A percentile compares a stretch with the other conserved stretches of the same genome.
phyloP scores from a whole-genome alignment of 805 yeast genomes.

The Yamadazyma nakazawae region DNA sequence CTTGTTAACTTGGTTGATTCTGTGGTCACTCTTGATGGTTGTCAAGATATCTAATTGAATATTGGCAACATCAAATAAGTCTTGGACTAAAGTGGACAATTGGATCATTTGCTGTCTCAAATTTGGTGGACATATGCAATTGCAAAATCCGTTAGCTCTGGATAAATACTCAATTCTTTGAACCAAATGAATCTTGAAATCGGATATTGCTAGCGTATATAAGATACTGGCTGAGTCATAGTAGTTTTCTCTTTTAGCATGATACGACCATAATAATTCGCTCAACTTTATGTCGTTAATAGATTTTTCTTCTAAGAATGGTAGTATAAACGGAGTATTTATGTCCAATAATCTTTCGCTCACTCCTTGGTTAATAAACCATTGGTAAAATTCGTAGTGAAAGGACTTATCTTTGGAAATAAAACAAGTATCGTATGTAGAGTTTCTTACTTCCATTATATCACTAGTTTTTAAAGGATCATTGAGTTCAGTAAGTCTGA shows the following conservation, averaged over 20 bases:
- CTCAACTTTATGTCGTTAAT: slow-evolving; percentile 67
- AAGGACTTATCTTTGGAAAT: slow-evolving; percentile 76
- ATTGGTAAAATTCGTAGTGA: slow-evolving; percentile 88
- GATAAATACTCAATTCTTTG: slow-evolving; percentile 85
- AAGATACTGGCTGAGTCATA: slow-evolving; percentile 79
- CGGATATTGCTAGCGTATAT: slow-evolving; percentile 69
- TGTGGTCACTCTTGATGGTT: slow-evolving; percentile 48
- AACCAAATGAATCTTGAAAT: slow-evolving; percentile 61
- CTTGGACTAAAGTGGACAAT: slow-evolving; percentile 66
- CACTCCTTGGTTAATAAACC: slow-evolving; percentile 79
- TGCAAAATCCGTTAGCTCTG: slow-evolving; percentile 89
- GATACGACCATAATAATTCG: slow-evolving; percentile 82
- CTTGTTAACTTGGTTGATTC: slow-evolving; percentile 49
- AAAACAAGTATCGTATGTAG: slow-evolving; percentile 71
- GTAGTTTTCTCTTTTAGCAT: slow-evolving; percentile 75
- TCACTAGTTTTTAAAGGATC: slow-evolving; percentile 44
- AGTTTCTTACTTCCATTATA: slow-evolving; percentile 59
- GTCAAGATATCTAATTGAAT: slow-evolving; percentile 67
- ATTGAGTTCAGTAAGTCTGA: slow-evolving; percentile 37
- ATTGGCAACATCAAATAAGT: slow-evolving; percentile 80
- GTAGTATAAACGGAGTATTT: slow-evolving; percentile 75
- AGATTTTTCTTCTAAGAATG: slow-evolving; percentile 70
- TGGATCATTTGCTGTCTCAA: slow-evolving; percentile 74
- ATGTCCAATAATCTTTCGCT: slow-evolving; percentile 75
- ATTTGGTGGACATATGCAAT: slow-evolving; percentile 74